Evolutionary conservation across 176 grass and related monocot genomes (phyloP), one percentile per base, ranked within the genome.

Genomic region (Zoysia pacifica): DNA sequence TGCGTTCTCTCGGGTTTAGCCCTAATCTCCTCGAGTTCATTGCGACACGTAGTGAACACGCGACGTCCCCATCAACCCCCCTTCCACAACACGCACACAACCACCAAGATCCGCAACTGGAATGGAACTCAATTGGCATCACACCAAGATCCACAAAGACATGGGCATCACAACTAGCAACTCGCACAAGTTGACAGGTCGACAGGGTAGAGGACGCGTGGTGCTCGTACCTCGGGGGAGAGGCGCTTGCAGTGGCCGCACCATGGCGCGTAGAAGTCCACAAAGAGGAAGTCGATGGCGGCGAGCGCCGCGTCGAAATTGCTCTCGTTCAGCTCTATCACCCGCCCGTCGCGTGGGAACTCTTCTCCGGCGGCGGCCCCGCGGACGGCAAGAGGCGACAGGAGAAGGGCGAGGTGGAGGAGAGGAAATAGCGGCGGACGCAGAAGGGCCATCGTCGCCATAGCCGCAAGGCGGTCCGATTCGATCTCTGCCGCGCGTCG

Each of bases 231-330:
- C 95, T 94, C 92, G 55, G 95, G 95, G 60, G 87, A 68, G 47
- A 98, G 95, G 74, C 92, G 86, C 78, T 94, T 94, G 95, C 95
- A 94, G 83, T 98, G 95, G 68, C 90, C 92, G 66, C 95, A 98
- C 95, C 95, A 94, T 0, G 95, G 90, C 14, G 95, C 92, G 80
- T 98, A 92, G 87, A 98, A 98, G 82, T 97, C 95, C 66, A 97
- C 90, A 80, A 97, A 93, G 64, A 97, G 85, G 61, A 74, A 89
- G 70, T 97, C 90, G 53, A 94, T 92, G 83, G 90, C 83, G 62
- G 86, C 72, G 54, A 97, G 79, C 53, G 95, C 90, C 43, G 85
- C 64, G 62, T 98, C 92, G 83, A 98, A 98, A 77, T 85, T 93
- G 85, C 80, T 85, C 13, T 94, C 89, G 88, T 89, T 84, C 61